Conservation (phyloP, 164 flowering plant genomes). For the Cinnamomum chago region DNA sequence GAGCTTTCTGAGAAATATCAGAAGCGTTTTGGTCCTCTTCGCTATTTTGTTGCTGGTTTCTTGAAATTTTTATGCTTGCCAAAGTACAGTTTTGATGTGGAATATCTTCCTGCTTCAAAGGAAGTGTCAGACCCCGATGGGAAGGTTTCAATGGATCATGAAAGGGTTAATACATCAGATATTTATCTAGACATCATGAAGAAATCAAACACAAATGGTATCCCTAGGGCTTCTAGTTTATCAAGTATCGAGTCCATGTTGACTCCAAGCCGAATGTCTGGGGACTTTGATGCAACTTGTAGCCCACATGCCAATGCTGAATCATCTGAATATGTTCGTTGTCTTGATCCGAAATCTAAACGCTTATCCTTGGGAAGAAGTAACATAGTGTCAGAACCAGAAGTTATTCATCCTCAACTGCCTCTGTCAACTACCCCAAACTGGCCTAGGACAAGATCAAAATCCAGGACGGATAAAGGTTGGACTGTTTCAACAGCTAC, state of each 20-base stretch:
- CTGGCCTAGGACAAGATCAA: conserved; percentile 95
- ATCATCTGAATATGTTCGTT: conserved; percentile 97
- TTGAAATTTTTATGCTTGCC: conserved; percentile 93
- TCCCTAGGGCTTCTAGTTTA: conserved; percentile 94
- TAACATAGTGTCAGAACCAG: conserved; percentile 65
- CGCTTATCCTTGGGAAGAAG: conserved; percentile 83
- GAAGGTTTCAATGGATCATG: conserved; percentile 34
- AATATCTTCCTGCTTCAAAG: conserved; percentile 75
- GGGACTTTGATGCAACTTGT: conserved; percentile 71
- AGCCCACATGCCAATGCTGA: conserved; percentile 78
- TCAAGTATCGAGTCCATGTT: conserved; percentile 97
- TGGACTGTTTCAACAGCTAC: conserved; percentile 62
- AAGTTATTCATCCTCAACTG: conserved; percentile 76
- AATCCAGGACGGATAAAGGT: conserved; percentile 74
- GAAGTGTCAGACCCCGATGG: conserved; percentile 39
- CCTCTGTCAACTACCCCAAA: conserved; percentile 81
- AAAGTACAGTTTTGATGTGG: conserved; percentile 84
- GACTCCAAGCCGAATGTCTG: conserved; percentile 89
- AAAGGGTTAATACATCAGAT: conserved; percentile 65
- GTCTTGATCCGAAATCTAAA: conserved; percentile 83
- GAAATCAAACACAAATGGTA: conserved; percentile 65
- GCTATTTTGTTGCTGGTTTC: conserved; percentile 95
- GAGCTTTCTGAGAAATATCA: conserved; percentile 97
- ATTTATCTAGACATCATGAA: conserved; percentile 78
- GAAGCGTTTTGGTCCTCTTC: conserved; percentile 93